phyloP scores from a whole-genome alignment of 2,329 filamentous ascomycete species.

The Colletotrichum siamense region DNA sequence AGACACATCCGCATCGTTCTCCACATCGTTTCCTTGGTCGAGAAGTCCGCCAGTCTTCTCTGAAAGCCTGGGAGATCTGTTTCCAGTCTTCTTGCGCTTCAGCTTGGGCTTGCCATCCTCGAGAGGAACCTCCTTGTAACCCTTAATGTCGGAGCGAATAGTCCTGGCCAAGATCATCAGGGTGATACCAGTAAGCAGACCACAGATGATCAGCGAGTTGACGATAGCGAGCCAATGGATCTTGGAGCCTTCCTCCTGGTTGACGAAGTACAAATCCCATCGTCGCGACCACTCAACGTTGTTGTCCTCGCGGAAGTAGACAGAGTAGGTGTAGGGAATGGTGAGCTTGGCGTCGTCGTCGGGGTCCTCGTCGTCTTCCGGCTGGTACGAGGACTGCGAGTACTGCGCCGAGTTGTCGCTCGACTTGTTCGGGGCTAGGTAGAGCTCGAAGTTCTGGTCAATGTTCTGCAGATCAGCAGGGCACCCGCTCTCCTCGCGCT shows the following conservation, averaged over 20 bases:
- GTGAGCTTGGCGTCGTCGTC: constrained; percentile 71
- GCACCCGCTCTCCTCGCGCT: constrained; percentile 69
- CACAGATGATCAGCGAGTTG: constrained; percentile 85
- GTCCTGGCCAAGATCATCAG: constrained; percentile 83
- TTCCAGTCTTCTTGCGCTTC: constrained; percentile 54
- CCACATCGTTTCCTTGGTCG: constrained; percentile 61
- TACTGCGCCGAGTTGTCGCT: constrained; percentile 52
- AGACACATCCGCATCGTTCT: constrained; percentile 58
- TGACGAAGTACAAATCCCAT: constrained; percentile 91
- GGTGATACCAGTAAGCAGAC: constrained; percentile 78
- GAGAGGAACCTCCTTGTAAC: constrained; percentile 67
- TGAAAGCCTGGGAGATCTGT: constrained; percentile 23
- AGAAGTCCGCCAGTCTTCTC: constrained; percentile 66
- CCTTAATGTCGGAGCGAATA: constrained; percentile 79
- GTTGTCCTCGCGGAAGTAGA: constrained; percentile 86
- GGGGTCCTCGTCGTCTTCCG: constrained; percentile 59
- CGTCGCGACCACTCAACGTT: constrained; percentile 81
- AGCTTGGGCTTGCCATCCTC: constrained; percentile 70
- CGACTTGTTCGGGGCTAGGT: constrained; percentile 68
- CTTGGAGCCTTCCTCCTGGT: constrained; percentile 80
- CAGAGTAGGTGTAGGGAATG: constrained; percentile 87
- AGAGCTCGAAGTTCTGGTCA: constrained; percentile 71
- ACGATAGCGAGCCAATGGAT: constrained; percentile 90
- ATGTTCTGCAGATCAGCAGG: constrained; percentile 70
- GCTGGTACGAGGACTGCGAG: constrained; percentile 64